Percentiles rank a stretch among this genome's conserved stretches.
These are phyloP conservation scores for Scopulariopsis brevicaulis DNA, from an alignment of 2,329 filamentous ascomycete species.

Conservation along the genomic window DNA sequence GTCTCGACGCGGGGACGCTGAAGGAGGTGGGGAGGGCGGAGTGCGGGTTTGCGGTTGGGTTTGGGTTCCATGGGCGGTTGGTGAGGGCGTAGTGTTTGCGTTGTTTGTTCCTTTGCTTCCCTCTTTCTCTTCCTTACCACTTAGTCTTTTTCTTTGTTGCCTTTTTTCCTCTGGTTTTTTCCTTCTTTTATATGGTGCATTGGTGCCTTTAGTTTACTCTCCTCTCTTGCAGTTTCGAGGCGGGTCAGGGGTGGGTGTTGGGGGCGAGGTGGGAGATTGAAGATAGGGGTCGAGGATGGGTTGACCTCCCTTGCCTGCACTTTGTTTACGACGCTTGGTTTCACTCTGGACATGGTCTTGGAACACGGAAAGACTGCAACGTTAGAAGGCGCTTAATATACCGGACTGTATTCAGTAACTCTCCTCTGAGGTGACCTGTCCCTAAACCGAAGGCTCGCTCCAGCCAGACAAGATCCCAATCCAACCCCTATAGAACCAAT, in stretches of 20 bases:
- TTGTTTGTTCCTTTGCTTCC: background rate
- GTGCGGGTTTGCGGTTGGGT: slow-evolving; percentile 43
- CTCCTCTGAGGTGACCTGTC: no score
- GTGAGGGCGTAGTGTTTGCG: slow-evolving; percentile 5
- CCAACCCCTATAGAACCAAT: no score
- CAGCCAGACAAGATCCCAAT: no score
- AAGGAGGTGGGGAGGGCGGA: slow-evolving; percentile 53
- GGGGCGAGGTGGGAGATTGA: background rate
- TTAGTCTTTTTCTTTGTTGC: background rate
- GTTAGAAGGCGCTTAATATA: no score
- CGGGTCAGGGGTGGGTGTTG: background rate
- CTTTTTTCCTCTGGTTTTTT: background rate
- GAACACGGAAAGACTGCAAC: no score
- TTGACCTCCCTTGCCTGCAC: no score
- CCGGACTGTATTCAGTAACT: no score
- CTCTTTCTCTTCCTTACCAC: background rate
- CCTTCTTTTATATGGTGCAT: background rate
- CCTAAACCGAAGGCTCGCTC: no score
- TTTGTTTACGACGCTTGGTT: no score
- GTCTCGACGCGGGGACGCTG: slow-evolving; percentile 51
- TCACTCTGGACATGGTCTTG: no score
- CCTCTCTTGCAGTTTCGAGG: background rate
- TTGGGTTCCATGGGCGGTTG: slow-evolving; percentile 57
- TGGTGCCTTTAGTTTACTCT: background rate
- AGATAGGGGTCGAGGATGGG: background rate